Conservation (phyloP, 2,329 filamentous ascomycete genomes). For the Aureobasidium sp. region DNA sequence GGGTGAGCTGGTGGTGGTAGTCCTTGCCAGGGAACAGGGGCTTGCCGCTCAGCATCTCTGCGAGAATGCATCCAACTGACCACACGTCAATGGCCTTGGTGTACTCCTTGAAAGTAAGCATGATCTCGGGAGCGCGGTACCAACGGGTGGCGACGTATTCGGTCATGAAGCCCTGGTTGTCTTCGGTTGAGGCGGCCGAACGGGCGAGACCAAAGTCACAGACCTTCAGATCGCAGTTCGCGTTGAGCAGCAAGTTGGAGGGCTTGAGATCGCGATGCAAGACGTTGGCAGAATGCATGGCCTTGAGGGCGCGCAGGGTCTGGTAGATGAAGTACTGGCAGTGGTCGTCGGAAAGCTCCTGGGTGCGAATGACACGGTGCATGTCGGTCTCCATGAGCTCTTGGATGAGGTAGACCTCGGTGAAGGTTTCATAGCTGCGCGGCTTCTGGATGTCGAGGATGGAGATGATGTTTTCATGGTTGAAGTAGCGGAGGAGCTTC, state of each 20-base stretch:
- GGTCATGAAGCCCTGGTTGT: constrained; percentile 99
- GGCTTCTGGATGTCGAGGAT: constrained; percentile 99
- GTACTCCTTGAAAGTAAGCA: constrained; percentile 99
- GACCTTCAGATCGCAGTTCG: constrained; percentile 98
- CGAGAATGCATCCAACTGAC: constrained; percentile 96
- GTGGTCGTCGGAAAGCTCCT: constrained; percentile 97
- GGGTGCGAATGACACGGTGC: constrained; percentile 97
- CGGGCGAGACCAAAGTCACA: constrained; percentile 94
- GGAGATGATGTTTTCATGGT: constrained; percentile 99
- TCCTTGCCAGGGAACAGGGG: constrained; percentile 97
- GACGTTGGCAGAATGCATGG: constrained; percentile 98
- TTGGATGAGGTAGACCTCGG: constrained; percentile 97
- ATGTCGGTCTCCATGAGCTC: constrained; percentile 99
- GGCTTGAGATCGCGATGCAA: constrained; percentile 96
- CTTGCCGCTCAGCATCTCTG: constrained; percentile 98
- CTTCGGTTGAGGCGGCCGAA: constrained; percentile 92
- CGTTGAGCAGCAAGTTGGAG: constrained; percentile 92
- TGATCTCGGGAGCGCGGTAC: constrained; percentile 98
- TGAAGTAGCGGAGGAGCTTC: constrained; percentile 98
- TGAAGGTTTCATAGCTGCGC: constrained; percentile 89
- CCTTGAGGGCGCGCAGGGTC: constrained; percentile 92
- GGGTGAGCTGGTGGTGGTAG: constrained; percentile 95
- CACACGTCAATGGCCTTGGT: constrained; percentile 99
- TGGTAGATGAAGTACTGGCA: constrained; percentile 99
- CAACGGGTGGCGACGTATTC: constrained; percentile 99